These are phyloP conservation scores for Macrolepiota albuminosa DNA, from an alignment of 768 basidiomycete genomes.

Conservation along the genomic window DNA sequence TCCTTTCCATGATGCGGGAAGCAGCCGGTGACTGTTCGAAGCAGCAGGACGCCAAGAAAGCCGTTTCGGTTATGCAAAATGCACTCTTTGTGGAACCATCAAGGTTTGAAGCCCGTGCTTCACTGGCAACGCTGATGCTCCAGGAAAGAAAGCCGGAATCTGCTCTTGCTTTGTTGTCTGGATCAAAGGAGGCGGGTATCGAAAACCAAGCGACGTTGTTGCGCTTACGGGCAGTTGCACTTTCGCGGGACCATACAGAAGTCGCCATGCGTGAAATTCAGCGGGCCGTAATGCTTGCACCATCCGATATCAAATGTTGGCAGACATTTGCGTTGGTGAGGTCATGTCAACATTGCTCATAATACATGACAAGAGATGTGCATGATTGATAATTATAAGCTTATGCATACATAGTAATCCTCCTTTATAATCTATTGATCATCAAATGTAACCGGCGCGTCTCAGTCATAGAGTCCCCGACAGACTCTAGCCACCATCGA, in stretches of 20 bases:
- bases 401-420: slow-evolving; percentile 5
- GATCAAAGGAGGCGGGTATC: slow-evolving; percentile 20
- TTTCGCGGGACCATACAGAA: slow-evolving; percentile 16
- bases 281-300: slow-evolving; percentile 58
- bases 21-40: not conserved
- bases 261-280: slow-evolving; percentile 46
- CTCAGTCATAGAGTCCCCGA: slow-evolving; percentile 30
- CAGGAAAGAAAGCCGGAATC: slow-evolving; percentile 37
- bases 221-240: slow-evolving; percentile 47
- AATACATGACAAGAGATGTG: slow-evolving; percentile 6
- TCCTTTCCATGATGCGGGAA: not conserved
- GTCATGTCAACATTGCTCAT: slow-evolving; percentile 11
- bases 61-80: slow-evolving; percentile 50
- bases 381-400: slow-evolving; percentile 12
- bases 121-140: slow-evolving; percentile 52
- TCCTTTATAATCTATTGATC: slow-evolving; percentile 21
- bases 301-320: slow-evolving; percentile 53
- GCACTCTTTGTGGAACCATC: slow-evolving; percentile 56
- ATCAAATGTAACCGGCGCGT: slow-evolving; percentile 50
- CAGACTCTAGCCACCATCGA: slow-evolving; percentile 60
- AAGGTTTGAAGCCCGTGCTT: slow-evolving; percentile 39
- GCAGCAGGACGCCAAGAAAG: slow-evolving; percentile 46
- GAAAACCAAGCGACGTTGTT: slow-evolving; percentile 37
- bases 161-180: slow-evolving; percentile 44
- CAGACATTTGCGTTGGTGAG: slow-evolving; percentile 53